Evolutionary conservation across 306 rosid genomes (phyloP), one percentile per base, ranked within the genome.

Genomic region (Senna tora): DNA sequence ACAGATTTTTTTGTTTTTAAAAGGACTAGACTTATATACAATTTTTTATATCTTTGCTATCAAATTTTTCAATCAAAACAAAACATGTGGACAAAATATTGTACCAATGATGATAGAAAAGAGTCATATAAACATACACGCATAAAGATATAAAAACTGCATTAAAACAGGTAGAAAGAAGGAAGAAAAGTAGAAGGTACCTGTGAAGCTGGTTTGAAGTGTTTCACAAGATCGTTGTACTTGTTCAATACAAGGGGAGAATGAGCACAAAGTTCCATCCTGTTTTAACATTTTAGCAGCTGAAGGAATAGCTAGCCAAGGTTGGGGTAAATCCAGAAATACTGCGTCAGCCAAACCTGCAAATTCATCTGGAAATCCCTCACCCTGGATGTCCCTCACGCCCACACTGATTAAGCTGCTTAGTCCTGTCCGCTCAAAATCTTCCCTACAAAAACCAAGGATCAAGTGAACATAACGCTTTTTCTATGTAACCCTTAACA

Each of bases 281-380:
- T 76, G 85, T 77, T 84, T 90, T 77, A 93, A 72, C 90, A 87
- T 83, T 54, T 82, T 90, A 42, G 73, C 88, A 6, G 87, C 97
- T 6, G 96, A 93, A 81, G 96, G 90, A 77, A 90, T 90, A 28
- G 89, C 91, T 34, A 90, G 79, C 96, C 97, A 93, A 25, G 98
- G 97, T 74, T 93, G 97, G 73, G 96, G 98, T 62, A 93, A 85
- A 81, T 93, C 98, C 77, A 93, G 81, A 84, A 90, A 93, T 68
- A 87, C 83, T 7, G 96, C 75, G 59, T 93, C 96, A 15, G 84
- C 91, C 78, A 67, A 71, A 64, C 89, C 85, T 9, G 66, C 54
- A 64, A 81, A 78, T 60, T 88, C 88, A 76, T 83, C 88, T 9
- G 96, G 96, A 82, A 93, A 93, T 56, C 96, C 98, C 71, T 88